Base-by-base conservation (phyloP, 768 basidiomycete species). In the Postia placenta region DNA sequence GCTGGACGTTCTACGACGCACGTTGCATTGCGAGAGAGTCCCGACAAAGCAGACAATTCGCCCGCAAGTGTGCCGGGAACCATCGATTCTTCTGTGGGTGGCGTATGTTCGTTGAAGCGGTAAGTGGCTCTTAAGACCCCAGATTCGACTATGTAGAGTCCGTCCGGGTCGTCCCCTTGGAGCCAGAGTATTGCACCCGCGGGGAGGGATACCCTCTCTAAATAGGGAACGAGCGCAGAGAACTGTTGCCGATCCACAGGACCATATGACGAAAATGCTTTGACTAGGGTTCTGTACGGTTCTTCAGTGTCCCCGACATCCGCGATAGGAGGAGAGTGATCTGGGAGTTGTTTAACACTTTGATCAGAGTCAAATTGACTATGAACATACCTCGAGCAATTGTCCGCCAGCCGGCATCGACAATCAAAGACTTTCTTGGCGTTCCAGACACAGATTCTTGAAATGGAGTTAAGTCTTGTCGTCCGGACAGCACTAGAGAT, bases 31-130 rank as follows among this genome's bases (percentile, higher is more conserved):
- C 95, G 74, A 15, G 81, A 74, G 17, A 85, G 73, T 19, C 81
- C 81, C 7, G 92, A 83, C 11, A 99, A 69, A 30, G 87, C 88
- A 0, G 90, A 85, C 45, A 99, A 65, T 66, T 97, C 95, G 0
- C 95, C 95, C 9, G 94, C 91, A 2, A 97, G 69, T 0, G 92
- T 92, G 2, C 93, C 94, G 3, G 91, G 81, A 0, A 94, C 90
- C 92, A 95, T 95, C 1, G 87, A 89, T 68, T 95, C 92, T 59
- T 88, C 85, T 42, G 92, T 81, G 4, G 67, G 63, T 22, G 78
- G 76, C 5, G 78, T 69, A 55, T 87, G 79, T 42, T 81, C 81
- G 2, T 80, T 81, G 61, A 92, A 94, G 39, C 42, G 50, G 67
- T 97, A 98, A 17, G 76, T 76, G 0, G 94, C 95, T 9, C 88